Conservation (phyloP, 1,284 basidiomycete genomes). For the Sutorius eximius region DNA sequence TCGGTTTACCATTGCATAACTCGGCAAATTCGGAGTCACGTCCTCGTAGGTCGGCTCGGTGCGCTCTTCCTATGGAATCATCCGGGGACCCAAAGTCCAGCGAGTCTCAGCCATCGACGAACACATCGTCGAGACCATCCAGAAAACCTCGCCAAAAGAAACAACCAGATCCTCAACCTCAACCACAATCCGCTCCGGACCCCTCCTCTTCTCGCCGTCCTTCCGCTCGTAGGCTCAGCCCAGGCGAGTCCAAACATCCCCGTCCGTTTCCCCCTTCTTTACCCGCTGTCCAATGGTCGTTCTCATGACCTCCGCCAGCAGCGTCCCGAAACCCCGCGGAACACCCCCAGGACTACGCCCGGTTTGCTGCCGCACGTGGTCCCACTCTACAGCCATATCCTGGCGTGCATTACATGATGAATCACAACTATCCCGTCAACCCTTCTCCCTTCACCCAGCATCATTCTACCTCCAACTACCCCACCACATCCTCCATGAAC, state of each 20-base stretch:
- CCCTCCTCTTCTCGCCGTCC: conserved; percentile 24
- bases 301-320: conserved; percentile 24
- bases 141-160: conserved; percentile 54
- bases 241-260: conserved; percentile 17
- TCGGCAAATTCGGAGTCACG: conserved; percentile 40
- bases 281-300: background rate
- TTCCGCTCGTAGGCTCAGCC: conserved; percentile 31
- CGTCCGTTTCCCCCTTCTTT: conserved; percentile 16
- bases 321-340: conserved; percentile 42
- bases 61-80: conserved; percentile 33
- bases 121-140: conserved; percentile 34
- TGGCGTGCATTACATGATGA: conserved; percentile 55
- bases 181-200: conserved; percentile 19
- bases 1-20: conserved; percentile 19
- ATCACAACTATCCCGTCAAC: conserved; percentile 56
- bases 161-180: conserved; percentile 34
- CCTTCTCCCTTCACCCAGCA: conserved; percentile 59
- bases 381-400: conserved; percentile 55
- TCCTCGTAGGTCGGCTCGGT: conserved; percentile 24
- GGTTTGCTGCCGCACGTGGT: conserved; percentile 39
- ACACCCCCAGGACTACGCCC: conserved; percentile 35
- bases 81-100: conserved; percentile 37
- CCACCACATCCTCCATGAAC: conserved; percentile 43
- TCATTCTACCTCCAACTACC: conserved; percentile 38
- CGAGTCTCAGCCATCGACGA: conserved; percentile 44